Evolutionary conservation across 208 protist genomes (phyloP), one percentile per base, ranked within the genome.

Genomic region (Leishmania braziliensis): DNA sequence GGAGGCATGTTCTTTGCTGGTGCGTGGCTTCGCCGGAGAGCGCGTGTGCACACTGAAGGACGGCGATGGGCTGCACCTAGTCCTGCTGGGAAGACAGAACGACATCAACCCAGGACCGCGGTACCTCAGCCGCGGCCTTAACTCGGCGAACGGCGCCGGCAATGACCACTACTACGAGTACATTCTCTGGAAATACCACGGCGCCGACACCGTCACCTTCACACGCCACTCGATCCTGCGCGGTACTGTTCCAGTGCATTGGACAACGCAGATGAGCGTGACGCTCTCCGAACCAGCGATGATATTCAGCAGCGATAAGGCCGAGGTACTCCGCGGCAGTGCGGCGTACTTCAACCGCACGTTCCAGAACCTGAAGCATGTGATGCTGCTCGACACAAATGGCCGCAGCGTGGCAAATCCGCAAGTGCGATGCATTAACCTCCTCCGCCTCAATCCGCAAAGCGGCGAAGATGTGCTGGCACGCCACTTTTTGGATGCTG

Each of bases 141-240:
- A 97, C 81, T 86, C 77, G 3, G 84, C 76, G 36, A 90, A 92
- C 75, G 95, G 89, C 1, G 91, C 86, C n/a, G 95, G 95, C 72
- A 97, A 97, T 77, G 95, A 97, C 48, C 92, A 97, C 81, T 84
- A 89, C 77, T 97, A 97, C 82, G 95, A 97, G 79, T 95, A 93
- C 79, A 79, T 96, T 65, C 75, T 97, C 79, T 97, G 95, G 93
- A 91, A 86, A 54, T 46, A 89, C 46, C 78, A 86, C 63, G 81
- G 76, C 66, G 54, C 79, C 56, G 81, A 87, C 63, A 85, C 88
- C 16, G 79, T 94, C 58, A 88, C 81, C 46, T 97, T 91, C 81
- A 86, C 91, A 29, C 86, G 91, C 29, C 91, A 95, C 82, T 85
- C 88, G 58, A 89, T 97, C 78, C 85, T 97, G 46, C 83, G 94